A percentile compares a stretch with the other conserved stretches of the same genome.
Evolutionary conservation across 2,329 filamentous ascomycete species (phyloP).

Genomic region (Sporothrix curviconia): DNA sequence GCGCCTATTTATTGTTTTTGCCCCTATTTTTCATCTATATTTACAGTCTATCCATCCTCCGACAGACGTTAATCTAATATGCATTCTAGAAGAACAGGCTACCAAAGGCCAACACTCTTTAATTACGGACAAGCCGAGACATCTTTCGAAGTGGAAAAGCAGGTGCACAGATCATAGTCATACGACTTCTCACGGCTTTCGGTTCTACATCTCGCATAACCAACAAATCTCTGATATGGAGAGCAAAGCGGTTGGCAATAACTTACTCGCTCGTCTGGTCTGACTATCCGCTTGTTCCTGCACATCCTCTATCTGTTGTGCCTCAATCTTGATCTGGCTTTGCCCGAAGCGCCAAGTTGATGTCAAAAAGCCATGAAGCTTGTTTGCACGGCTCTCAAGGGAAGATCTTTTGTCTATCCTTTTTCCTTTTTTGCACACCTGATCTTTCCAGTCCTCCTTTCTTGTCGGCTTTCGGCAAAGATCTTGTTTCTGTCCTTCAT

Average conservation of each 20-base stretch:
- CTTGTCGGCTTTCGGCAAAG: too few relatives aligned
- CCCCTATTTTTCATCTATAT: background rate
- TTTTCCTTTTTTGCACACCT: background rate
- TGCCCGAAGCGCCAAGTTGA: background rate
- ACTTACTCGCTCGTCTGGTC: background rate
- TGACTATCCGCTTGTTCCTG: background rate
- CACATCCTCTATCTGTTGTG: background rate
- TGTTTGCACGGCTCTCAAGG: background rate
- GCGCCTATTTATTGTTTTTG: background rate
- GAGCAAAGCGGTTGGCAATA: background rate
- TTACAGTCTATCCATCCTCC: background rate
- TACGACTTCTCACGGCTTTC: too few relatives aligned
- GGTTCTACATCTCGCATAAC: too few relatives aligned
- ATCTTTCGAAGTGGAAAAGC: too few relatives aligned
- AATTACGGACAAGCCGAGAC: too few relatives aligned
- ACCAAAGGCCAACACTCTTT: too few relatives aligned
- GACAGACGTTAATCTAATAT: background rate
- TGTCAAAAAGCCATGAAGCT: background rate
- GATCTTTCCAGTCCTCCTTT: background rate
- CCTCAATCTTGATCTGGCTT: background rate
- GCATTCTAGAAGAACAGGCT: background rate
- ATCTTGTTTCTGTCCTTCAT: background rate
- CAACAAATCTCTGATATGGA: too few relatives aligned
- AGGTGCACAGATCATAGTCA: too few relatives aligned
- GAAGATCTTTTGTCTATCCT: background rate